A percentile compares a stretch with the other conserved stretches of the same genome.
Evolutionary conservation across 148 eudicot genomes (phyloP).

Genomic region (Amaranthus palmeri): DNA sequence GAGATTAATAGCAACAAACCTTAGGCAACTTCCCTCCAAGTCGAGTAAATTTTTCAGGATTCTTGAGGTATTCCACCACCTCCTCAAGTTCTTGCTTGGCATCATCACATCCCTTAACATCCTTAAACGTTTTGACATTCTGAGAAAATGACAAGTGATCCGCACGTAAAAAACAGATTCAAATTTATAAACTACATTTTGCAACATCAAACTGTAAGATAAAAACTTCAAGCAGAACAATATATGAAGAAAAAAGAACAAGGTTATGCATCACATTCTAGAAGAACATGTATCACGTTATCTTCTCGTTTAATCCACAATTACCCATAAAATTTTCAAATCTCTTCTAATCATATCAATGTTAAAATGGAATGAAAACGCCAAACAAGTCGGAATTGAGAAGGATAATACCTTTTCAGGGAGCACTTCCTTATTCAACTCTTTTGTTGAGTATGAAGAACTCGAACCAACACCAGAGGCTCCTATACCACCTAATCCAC

Average conservation of each 20-base stretch:
- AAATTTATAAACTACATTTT: not conserved
- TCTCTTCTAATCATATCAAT: no score
- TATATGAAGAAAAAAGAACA: not conserved
- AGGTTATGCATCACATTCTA: not conserved
- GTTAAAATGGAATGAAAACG: not conserved
- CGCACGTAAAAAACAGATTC: slow-evolving; percentile 7
- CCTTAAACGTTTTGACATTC: slow-evolving; percentile 96
- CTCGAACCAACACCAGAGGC: slow-evolving; percentile 89
- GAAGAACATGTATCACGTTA: not conserved
- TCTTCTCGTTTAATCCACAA: not conserved
- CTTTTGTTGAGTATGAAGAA: slow-evolving; percentile 77
- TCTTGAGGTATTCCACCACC: slow-evolving; percentile 91
- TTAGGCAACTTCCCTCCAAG: slow-evolving; percentile 98
- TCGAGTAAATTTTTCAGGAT: slow-evolving; percentile 89
- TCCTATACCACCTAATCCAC: slow-evolving; percentile 81
- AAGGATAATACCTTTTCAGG: slow-evolving; percentile 71
- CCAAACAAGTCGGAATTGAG: not conserved
- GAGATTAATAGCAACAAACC: slow-evolving; percentile 40
- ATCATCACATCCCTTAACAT: slow-evolving; percentile 99
- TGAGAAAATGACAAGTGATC: slow-evolving; percentile 31
- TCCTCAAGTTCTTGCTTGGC: slow-evolving; percentile 99
- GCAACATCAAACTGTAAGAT: not conserved
- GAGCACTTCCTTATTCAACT: slow-evolving; percentile 68
- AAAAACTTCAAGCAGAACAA: not conserved
- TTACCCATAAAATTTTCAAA: not conserved